These are phyloP conservation scores for Trichaptum fuscoviolaceum DNA, from an alignment of 768 basidiomycete species.

Conservation along the genomic window DNA sequence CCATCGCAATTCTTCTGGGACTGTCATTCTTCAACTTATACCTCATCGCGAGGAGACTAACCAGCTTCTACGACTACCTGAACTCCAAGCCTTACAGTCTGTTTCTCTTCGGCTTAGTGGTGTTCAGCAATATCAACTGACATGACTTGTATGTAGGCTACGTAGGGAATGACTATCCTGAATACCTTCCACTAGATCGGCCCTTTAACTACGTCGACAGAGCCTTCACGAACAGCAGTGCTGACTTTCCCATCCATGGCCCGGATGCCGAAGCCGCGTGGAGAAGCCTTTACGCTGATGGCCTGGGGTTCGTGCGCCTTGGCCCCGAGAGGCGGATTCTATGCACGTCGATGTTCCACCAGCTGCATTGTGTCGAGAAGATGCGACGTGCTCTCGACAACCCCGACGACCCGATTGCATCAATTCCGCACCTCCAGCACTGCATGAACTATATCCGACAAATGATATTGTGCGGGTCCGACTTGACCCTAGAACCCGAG, in stretches of 20 bases:
- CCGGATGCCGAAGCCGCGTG: neutral
- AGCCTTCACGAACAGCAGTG: neutral
- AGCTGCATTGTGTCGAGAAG: neutral
- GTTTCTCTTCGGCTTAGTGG: neutral
- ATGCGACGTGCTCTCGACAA: neutral
- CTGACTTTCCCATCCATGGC: neutral
- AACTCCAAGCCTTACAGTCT: neutral
- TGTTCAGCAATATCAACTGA: neutral
- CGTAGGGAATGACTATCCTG: neutral
- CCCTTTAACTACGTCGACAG: neutral
- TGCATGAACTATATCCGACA: slow-evolving; percentile 37
- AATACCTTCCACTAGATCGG: neutral
- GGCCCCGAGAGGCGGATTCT: neutral
- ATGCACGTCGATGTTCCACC: slow-evolving; percentile 2
- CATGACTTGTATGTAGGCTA: neutral
- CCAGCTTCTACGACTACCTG: neutral
- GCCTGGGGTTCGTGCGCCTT: slow-evolving; percentile 2
- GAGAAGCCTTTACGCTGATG: neutral
- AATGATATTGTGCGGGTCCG: slow-evolving; percentile 31
- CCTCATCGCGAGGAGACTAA: neutral
- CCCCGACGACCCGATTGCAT: neutral
- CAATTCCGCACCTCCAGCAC: slow-evolving; percentile 27
- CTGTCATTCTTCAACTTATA: neutral
- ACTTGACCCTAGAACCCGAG: slow-evolving; percentile 30
- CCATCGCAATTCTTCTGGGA: neutral